These are phyloP conservation scores for Rehmannia glutinosa DNA, from an alignment of 257 asterid species.

Conservation along the genomic window DNA sequence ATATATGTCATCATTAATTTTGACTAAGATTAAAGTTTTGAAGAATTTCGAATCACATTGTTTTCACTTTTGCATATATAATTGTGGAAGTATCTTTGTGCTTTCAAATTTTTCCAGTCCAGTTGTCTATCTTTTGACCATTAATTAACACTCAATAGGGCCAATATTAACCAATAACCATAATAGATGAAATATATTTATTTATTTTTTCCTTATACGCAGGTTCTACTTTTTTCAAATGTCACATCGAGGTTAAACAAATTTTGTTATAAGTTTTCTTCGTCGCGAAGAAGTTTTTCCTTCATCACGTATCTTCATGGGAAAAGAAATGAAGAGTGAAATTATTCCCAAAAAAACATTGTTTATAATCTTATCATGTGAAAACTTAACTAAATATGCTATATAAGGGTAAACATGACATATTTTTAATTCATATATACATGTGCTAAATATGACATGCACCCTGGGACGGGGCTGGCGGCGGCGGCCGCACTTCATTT, in stretches of 20 bases:
- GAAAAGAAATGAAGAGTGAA: neutral
- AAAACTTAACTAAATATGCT: too few relatives aligned
- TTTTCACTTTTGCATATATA: constrained; percentile 17
- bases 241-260: constrained; percentile 19
- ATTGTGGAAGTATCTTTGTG: constrained; percentile 23
- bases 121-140: constrained; percentile 29
- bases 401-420: too few relatives aligned
- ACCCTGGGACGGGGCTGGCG: too few relatives aligned
- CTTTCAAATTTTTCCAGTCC: constrained; percentile 25
- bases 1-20: constrained; percentile 34
- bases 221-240: neutral
- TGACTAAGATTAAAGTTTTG: constrained; percentile 34
- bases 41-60: constrained; percentile 30
- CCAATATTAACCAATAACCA: neutral
- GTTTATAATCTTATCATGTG: neutral
- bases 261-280: neutral
- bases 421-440: too few relatives aligned
- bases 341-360: neutral
- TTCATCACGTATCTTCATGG: neutral
- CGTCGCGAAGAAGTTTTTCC: neutral
- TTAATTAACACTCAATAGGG: constrained; percentile 8
- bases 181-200: neutral
- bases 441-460: too few relatives aligned
- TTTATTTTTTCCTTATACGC: neutral
- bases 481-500: too few relatives aligned